Base-by-base conservation (phyloP, 1,284 basidiomycete genomes). In the Tylopilus sp. region DNA sequence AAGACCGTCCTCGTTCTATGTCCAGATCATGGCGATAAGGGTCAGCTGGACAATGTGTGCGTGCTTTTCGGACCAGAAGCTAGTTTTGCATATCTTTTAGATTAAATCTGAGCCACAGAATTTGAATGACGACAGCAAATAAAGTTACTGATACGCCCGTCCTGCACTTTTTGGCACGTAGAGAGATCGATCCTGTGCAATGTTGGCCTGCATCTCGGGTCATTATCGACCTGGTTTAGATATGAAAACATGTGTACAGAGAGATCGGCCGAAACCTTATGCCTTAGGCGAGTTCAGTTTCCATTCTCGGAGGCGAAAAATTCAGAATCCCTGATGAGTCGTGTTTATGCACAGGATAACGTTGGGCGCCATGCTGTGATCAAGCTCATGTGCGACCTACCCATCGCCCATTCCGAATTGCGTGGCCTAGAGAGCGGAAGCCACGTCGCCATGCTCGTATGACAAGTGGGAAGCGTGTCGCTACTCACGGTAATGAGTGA, bases 261-360 rank as follows among this genome's bases (percentile, higher is more conserved):
- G 20, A 6, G 2, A 22, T 52, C 50, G 50, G 50, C 50, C 50
- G 50, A 52, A 52, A 50, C 29, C 36, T 48, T 31, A 20, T n/a
- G n/a, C 29, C 36, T 42, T 45, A n/a, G n/a, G 33, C 20, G 42
- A 25, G 33, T 19, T 50, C 39, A 25, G 33, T 19, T 50, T 45
- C 49, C 36, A 19, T 20, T 39, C 40, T 3, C 1, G 19, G 32
- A 10, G 32, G 33, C 45, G 31, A 45, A 17, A 31, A 52, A 44
- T 35, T 44, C 42, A 42, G 52, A 53, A 48, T 48, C 42, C 14
- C 25, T n/a, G n/a, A 19, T 28, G 11, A 11, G 42, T 44, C 42
- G 36, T 43, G 31, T 41, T 50, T 48, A 31, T 24, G 20, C 40
- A 35, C 33, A 14, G 31, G 20, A 8, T 13, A 14, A 25, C 28